Conservation (phyloP, 73 alveolate genomes). For the Paramecium primaurelia region DNA sequence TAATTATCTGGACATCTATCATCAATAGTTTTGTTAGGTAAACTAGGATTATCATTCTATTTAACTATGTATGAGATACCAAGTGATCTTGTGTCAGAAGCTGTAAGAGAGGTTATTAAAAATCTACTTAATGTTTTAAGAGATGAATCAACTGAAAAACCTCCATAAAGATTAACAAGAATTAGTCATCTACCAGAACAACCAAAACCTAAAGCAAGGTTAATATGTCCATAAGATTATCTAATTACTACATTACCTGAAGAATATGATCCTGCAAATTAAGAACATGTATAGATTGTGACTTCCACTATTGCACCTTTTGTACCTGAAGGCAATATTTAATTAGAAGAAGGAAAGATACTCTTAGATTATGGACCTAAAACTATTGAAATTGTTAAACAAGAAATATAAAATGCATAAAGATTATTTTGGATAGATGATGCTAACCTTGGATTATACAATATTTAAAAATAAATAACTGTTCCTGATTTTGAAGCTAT, state of each 20-base stretch:
- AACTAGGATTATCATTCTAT: conserved; percentile 50
- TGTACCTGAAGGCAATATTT: not conserved
- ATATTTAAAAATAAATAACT: not conserved
- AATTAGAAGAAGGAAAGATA: not conserved
- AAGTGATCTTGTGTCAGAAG: not conserved
- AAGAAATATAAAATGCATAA: not conserved
- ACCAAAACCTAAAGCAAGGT: conserved; percentile 37
- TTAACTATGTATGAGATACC: conserved; percentile 25
- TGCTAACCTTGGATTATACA: not conserved
- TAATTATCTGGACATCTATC: conserved; percentile 44
- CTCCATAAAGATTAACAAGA: conserved; percentile 52
- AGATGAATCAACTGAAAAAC: conserved; percentile 42
- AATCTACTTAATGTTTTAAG: not conserved
- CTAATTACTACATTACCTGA: conserved; percentile 11
- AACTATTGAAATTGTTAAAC: not conserved
- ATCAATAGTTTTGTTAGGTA: conserved; percentile 18
- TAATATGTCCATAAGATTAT: conserved; percentile 54
- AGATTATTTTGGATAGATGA: conserved; percentile 46
- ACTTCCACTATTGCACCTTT: not conserved
- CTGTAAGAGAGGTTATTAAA: conserved; percentile 39
- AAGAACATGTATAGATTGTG: conserved; percentile 6
- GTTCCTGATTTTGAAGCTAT: conserved; percentile 50
- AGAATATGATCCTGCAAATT: conserved; percentile 21
- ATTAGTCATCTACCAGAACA: not conserved
- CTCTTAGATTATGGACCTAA: conserved; percentile 39